Base-by-base conservation (phyloP, 2,329 filamentous ascomycete genomes). In the Massarina eburnea region DNA sequence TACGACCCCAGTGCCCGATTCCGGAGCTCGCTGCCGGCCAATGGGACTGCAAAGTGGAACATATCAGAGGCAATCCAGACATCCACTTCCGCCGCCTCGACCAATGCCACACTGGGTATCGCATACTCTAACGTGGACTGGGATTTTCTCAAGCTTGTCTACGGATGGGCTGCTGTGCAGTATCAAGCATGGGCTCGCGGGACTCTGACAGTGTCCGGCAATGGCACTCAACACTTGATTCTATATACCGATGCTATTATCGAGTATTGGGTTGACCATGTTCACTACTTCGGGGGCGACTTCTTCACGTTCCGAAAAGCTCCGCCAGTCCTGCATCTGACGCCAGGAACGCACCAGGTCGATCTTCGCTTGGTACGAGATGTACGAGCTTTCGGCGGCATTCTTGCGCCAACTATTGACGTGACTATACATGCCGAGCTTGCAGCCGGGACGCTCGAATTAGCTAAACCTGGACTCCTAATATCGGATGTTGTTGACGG, bases 161-260 rank as follows among this genome's bases (percentile, higher is more conserved):
- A 83, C 58, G 81, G 81, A 36, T 84, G 80, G 81, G 71, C 79
- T 38, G 78, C 77, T 15, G 64, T 80, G 10, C 80, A 83, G 55
- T 83, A 78, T 61, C 80, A 83, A 58, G 77, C 75, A 8, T 84
- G 80, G 80, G 71, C 74, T 20, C 72, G 80, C 39, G 80, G 80
- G 27, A 62, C 70, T 41, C 62, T 80, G n/a, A 59, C 63, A 15
- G 61, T 80, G 4, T 41, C 51, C 17, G 66, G 67, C 8, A 57
- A 64, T 21, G 56, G 64, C 21, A 58, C 61, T 15, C 64, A 62
- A 29, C 59, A 62, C 24, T 57, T 79, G 20, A 61, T 71, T 12
- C 50, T 83, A 1, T 73, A 75, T 51, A 74, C 72, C 1, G 73
- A 78, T 46, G 63, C 73, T 20, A 62, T 81, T 24, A 61, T 82